Evolutionary conservation across 352 stramenopile genomes (phyloP).

Genomic region (Globisporangium cylindrosporum): DNA sequence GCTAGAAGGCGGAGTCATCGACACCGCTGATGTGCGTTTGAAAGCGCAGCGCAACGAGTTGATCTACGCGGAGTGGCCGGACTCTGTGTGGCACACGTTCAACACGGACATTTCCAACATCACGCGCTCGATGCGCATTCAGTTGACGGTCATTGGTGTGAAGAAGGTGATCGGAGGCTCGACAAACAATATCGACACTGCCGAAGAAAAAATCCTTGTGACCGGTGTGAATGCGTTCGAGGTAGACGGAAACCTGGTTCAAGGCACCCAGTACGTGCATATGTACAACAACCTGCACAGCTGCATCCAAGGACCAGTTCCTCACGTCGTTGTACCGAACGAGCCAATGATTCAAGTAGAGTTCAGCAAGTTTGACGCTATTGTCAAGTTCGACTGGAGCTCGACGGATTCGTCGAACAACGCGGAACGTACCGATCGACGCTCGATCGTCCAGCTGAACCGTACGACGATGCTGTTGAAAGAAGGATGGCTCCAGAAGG

Average conservation of each 20-base stretch:
- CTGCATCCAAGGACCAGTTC: conserved; percentile 66
- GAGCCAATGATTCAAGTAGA: conserved; percentile 73
- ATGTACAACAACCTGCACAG: conserved; percentile 84
- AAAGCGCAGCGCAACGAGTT: conserved; percentile 70
- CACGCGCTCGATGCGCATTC: conserved; percentile 69
- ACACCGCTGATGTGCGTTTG: conserved; percentile 69
- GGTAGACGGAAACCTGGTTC: conserved; percentile 61
- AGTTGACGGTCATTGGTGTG: conserved; percentile 70
- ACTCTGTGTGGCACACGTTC: conserved; percentile 78
- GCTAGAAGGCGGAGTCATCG: conserved; percentile 62
- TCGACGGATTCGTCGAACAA: conserved; percentile 21
- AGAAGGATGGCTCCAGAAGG: conserved; percentile 82
- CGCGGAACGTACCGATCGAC: conserved; percentile 38
- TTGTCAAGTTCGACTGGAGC: conserved; percentile 79
- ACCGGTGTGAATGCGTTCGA: conserved; percentile 84
- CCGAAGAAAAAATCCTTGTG: conserved; percentile 73
- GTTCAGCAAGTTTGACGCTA: conserved; percentile 54
- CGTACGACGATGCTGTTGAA: conserved; percentile 66
- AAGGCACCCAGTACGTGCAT: conserved; percentile 68
- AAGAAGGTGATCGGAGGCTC: conserved; percentile 59
- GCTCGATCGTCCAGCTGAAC: conserved; percentile 50
- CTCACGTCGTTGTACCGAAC: conserved; percentile 64
- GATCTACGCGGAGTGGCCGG: conserved; percentile 70
- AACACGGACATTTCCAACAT: conserved; percentile 71
- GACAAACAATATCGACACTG: conserved; percentile 31